Conservation (phyloP, 1,139 yeast species). For the Kazachstania sp. region DNA sequence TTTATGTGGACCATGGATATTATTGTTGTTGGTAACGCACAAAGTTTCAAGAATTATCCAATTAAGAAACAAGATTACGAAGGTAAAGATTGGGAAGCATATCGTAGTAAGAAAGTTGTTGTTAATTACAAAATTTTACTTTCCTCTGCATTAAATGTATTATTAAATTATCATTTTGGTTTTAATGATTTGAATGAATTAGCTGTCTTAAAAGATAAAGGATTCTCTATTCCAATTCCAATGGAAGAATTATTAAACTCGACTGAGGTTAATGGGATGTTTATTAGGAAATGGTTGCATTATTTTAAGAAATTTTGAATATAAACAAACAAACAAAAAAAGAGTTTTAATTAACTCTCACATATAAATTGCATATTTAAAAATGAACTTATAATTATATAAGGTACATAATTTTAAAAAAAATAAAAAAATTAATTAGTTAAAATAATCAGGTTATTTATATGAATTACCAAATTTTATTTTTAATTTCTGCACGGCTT, state of each 20-base stretch:
- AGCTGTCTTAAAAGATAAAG: slow-evolving; percentile 17
- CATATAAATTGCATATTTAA: not conserved
- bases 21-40: slow-evolving; percentile 25
- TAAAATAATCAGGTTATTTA: too few species aligned
- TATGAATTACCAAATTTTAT: too few species aligned
- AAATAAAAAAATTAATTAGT: slow-evolving; percentile 23
- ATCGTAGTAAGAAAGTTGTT: slow-evolving; percentile 22
- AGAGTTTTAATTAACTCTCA: not conserved
- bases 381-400: not conserved
- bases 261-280: slow-evolving; percentile 17
- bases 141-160: slow-evolving; percentile 33
- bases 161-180: slow-evolving; percentile 43
- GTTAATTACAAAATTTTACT: slow-evolving; percentile 35
- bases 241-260: slow-evolving; percentile 19
- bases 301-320: slow-evolving; percentile 27
- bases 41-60: slow-evolving; percentile 20
- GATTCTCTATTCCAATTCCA: slow-evolving; percentile 23
- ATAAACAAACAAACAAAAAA: not conserved
- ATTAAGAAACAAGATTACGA: slow-evolving; percentile 12
- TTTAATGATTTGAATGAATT: slow-evolving; percentile 36
- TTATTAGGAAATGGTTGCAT: slow-evolving; percentile 29
- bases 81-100: slow-evolving; percentile 25
- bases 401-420: slow-evolving; percentile 9
- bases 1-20: slow-evolving; percentile 31
- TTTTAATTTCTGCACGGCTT: too few species aligned